Base-by-base conservation (phyloP, 2,329 filamentous ascomycete species). In the Ophiostoma himal-ulmi region DNA sequence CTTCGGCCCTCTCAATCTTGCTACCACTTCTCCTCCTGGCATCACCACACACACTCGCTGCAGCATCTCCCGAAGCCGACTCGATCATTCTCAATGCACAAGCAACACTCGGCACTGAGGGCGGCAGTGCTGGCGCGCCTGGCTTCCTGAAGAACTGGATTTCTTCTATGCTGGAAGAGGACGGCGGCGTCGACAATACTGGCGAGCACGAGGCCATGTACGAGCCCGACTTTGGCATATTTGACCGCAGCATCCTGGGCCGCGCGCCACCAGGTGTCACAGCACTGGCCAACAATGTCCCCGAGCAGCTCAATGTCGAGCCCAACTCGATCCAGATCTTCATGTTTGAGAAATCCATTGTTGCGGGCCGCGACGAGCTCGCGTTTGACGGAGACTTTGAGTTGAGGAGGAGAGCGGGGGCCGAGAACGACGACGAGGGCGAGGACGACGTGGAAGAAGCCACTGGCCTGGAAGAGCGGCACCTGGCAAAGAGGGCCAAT, bases 241-340 rank as follows among this genome's bases (percentile, higher is more conserved):
- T 91, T 74, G 87, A 88, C 74, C 82, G 86, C 73, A 85, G 85
- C 70, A 85, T 92, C 62, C 81, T 91, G 71, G 88, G 89, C 66
- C 85, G 88, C 73, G 85, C 85, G 66, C 83, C 86, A 36, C 80
- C 80, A 5, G 82, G 82, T 1, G 82, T 85, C 17, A 82, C 80
- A 8, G 76, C 83, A 2, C 80, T 86, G 70, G 80, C 78, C 13
- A 93, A 94, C 76, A 93, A 97, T 78, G 81, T 83, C 41, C 86
- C 88, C 20, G 76, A 80, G 74, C 80, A 81, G 57, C 81, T 84
- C 74, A 90, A 91, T 70, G 81, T 95, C 36, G 77, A 82, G 3
- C 82, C 88, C 7, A 92, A 91, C 34, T 81, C 81, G 57, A 88
- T 86, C 10, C 82, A 88, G 68, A 84, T 85, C 65, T 94, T 88